These are phyloP conservation scores for Gossypium trilobum DNA, from an alignment of 441 rosid genomes.

Conservation along the genomic window DNA sequence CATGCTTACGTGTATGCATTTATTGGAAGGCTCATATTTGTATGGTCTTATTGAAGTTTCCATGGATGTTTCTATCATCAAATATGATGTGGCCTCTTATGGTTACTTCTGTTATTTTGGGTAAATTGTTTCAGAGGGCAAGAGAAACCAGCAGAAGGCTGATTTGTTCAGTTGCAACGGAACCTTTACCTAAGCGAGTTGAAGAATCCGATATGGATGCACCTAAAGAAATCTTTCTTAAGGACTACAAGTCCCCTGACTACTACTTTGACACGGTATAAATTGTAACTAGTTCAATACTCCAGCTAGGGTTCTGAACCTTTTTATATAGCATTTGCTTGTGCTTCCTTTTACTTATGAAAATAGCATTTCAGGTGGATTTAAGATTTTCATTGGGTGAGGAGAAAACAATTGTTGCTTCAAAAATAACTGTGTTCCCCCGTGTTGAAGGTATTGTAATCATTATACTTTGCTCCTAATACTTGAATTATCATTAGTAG, in stretches of 20 bases:
- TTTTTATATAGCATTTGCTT: slow-evolving; percentile 4
- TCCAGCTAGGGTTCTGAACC: background rate
- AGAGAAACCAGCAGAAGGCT: slow-evolving; percentile 40
- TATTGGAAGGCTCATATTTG: background rate
- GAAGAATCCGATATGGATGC: slow-evolving; percentile 71
- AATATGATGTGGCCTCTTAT: background rate
- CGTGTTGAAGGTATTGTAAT: slow-evolving; percentile 60
- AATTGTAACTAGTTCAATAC: background rate
- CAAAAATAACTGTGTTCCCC: slow-evolving; percentile 64
- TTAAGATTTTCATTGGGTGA: slow-evolving; percentile 73
- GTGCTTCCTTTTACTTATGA: slow-evolving; percentile 10
- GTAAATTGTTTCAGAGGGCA: slow-evolving; percentile 38
- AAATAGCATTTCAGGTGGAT: slow-evolving; percentile 54
- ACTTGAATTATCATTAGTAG: background rate
- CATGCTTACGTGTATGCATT: background rate
- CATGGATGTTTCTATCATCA: background rate
- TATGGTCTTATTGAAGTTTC: background rate
- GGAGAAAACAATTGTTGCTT: slow-evolving; percentile 84
- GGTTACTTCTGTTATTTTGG: slow-evolving; percentile 12
- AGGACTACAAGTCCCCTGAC: slow-evolving; percentile 85
- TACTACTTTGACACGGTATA: slow-evolving; percentile 79
- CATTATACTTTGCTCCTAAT: background rate
- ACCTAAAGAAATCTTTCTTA: slow-evolving; percentile 82
- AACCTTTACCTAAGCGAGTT: slow-evolving; percentile 44
- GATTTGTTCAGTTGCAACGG: slow-evolving; percentile 71